These are phyloP conservation scores for Tolypocladium tropicale DNA, from an alignment of 2,329 filamentous ascomycete species.

Conservation along the genomic window DNA sequence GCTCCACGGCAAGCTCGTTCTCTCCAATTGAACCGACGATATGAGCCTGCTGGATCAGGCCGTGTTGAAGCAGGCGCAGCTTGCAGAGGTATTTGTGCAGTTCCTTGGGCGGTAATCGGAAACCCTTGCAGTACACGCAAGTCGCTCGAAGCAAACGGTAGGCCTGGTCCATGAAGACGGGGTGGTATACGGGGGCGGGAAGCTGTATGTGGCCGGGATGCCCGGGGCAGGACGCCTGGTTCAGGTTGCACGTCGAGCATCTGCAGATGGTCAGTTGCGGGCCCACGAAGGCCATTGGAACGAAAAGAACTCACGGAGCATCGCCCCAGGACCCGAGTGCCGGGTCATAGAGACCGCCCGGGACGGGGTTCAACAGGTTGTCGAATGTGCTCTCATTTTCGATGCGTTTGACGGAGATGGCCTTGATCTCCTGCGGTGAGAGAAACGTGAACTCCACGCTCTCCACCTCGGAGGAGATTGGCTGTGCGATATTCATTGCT, in stretches of 20 bases:
- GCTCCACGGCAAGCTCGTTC: constrained; percentile 25
- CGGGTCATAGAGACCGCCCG: constrained; percentile 85
- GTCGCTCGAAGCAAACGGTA: constrained; percentile 76
- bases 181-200: constrained; percentile 87
- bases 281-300: constrained; percentile 1
- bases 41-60: constrained; percentile 61
- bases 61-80: constrained; percentile 74
- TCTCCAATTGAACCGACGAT: constrained; percentile 43
- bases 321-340: constrained; percentile 87
- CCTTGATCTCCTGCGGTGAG: constrained; percentile 69
- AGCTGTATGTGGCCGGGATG: constrained; percentile 94
- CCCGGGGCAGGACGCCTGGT: constrained; percentile 73
- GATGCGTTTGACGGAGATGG: constrained; percentile 87
- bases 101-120: constrained; percentile 68
- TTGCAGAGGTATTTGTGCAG: constrained; percentile 77
- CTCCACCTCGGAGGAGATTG: constrained; percentile 72
- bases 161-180: constrained; percentile 91
- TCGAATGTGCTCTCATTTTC: constrained; percentile 94
- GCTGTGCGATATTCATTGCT: constrained; percentile 63
- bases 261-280: constrained; percentile 30
- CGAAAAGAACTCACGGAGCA: constrained; percentile 47
- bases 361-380: constrained; percentile 76
- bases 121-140: constrained; percentile 82
- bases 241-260: constrained; percentile 86
- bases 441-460: constrained; percentile 87